Conservation (phyloP, 805 yeast species). For the Candida chilensis region DNA sequence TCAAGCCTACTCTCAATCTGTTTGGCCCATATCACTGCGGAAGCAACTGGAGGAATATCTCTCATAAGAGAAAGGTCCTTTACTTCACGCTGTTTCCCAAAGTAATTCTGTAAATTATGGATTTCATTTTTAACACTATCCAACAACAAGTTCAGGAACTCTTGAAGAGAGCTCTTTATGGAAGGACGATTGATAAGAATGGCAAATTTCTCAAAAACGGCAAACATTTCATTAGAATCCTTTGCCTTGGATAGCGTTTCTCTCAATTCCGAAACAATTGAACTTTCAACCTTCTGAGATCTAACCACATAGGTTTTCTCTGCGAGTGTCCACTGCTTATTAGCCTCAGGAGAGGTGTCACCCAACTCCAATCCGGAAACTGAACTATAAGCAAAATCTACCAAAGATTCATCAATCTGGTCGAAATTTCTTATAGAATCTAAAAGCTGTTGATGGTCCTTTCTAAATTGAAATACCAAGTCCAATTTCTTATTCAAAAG, state of each 20-base stretch:
- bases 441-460: constrained; percentile 41
- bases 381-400: constrained; percentile 30
- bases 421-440: constrained; percentile 12
- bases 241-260: constrained; percentile 24
- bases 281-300: constrained; percentile 33
- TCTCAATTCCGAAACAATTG: constrained; percentile 30
- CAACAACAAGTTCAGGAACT: constrained; percentile 45
- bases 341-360: constrained; percentile 24
- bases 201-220: constrained; percentile 37
- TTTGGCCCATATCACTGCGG: constrained; percentile 41
- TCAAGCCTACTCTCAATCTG: constrained; percentile 37
- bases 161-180: constrained; percentile 49
- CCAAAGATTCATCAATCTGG: constrained; percentile 18
- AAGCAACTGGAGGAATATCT: constrained; percentile 38
- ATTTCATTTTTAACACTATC: constrained; percentile 40
- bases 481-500: constrained; percentile 31
- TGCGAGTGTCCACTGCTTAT: constrained; percentile 28
- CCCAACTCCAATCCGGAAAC: constrained; percentile 24
- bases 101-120: constrained; percentile 25
- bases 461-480: constrained; percentile 35
- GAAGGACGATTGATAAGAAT: constrained; percentile 42
- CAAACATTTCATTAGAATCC: constrained; percentile 40
- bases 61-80: constrained; percentile 22
- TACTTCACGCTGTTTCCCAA: constrained; percentile 21
- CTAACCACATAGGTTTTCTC: constrained; percentile 32